Evolutionary conservation across 306 rosid species (phyloP), one percentile per base, ranked within the genome.

Genomic region (Casuarina glauca): DNA sequence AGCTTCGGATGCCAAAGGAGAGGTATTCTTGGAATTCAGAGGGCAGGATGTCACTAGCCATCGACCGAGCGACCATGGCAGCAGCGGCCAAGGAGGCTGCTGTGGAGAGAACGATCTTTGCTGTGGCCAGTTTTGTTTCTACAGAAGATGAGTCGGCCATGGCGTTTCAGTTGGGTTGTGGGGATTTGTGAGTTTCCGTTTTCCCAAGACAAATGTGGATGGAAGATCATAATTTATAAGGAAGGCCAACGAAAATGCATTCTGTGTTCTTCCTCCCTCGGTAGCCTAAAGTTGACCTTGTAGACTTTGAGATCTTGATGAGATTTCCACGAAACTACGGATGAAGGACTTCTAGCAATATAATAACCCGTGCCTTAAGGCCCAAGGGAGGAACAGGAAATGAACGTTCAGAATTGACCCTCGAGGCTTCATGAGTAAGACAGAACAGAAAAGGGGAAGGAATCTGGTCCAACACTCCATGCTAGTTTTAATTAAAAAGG

Each of bases 41-140:
- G 0, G 96, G 98, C n/a, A 91, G 10, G 50, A 91, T 66, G 10
- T 93, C 93, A 26, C 61, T 74, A 19, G 82, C 87, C 5, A 93
- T 44, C 0, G 96, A 83, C 5, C 92, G 87, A 75, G 75, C 70
- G 0, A 91, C 26, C 88, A 93, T 75, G 38, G 84, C 72, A 4
- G 97, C 87, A 74, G 90, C 89, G 2, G 91, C 92, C 3, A 86
- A 46, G 6, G 98, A 86, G 48, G 91, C 96, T 0, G 85, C 96
- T 0, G 86, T 53, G 0, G 98, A 76, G 42, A 93, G 75, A 20
- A 88, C n/a, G 0, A 85, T 60, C 80, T 90, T 93, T 69, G 92
- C 93, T 0, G 92, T 80, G 12, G 89, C 82, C 3, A 88, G 67
- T 36, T 81, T 79, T 67, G 32, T 26, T 26, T 26, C 32, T 26